Evolutionary conservation across 805 yeast species (phyloP).

Genomic region (Nematodospora valgi): DNA sequence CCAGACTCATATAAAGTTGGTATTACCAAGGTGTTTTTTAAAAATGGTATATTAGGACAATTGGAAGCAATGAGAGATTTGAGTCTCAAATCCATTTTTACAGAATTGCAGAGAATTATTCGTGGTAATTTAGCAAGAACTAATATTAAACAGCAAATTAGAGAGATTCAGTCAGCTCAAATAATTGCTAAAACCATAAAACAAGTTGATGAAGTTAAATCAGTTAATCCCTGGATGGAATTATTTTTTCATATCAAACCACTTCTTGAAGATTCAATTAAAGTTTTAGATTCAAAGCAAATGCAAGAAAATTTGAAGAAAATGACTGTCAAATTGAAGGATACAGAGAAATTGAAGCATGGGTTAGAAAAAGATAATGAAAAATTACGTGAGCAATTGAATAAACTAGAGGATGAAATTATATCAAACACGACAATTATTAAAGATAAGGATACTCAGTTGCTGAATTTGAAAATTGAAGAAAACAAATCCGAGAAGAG

Average conservation of each 20-base stretch:
- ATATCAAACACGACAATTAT: slow-evolving; percentile 27
- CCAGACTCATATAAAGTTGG: slow-evolving; percentile 62
- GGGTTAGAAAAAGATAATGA: slow-evolving; percentile 31
- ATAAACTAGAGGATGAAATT: slow-evolving; percentile 31
- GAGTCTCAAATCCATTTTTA: slow-evolving; percentile 51
- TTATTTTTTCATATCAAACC: slow-evolving; percentile 74
- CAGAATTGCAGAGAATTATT: slow-evolving; percentile 58
- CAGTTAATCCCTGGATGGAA: slow-evolving; percentile 73
- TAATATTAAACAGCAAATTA: slow-evolving; percentile 44
- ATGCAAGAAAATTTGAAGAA: slow-evolving; percentile 53
- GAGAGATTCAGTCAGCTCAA: slow-evolving; percentile 66
- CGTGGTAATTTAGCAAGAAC: slow-evolving; percentile 64
- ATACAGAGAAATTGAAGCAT: slow-evolving; percentile 27
- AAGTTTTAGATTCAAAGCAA: slow-evolving; percentile 54
- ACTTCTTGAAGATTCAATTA: slow-evolving; percentile 59
- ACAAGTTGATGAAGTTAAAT: slow-evolving; percentile 43
- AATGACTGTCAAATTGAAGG: slow-evolving; percentile 43
- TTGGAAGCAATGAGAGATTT: slow-evolving; percentile 75
- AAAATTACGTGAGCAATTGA: slow-evolving; percentile 37
- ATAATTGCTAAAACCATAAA: slow-evolving; percentile 61
- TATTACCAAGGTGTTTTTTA: slow-evolving; percentile 68
- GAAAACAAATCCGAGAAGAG: slow-evolving; percentile 26
- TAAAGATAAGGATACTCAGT: slow-evolving; percentile 43
- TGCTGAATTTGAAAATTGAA: slow-evolving; percentile 41
- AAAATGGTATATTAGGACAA: slow-evolving; percentile 73